Evolutionary conservation across 192 early-diverging fungal genomes (phyloP).

Genomic region (Entomortierella lignicola): DNA sequence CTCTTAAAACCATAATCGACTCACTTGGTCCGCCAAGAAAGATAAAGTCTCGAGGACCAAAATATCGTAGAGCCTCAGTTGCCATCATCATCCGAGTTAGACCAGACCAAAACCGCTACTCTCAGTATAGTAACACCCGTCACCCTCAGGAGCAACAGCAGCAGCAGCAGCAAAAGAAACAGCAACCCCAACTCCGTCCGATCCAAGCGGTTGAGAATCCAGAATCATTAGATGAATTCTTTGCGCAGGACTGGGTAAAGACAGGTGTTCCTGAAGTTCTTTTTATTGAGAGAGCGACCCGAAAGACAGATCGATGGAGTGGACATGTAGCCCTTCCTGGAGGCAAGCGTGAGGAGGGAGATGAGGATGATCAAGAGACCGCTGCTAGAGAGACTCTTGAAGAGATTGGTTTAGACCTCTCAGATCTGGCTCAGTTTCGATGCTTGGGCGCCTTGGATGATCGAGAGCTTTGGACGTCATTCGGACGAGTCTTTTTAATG

Average conservation of each 20-base stretch:
- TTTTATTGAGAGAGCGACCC: constrained; percentile 55
- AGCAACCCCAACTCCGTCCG: constrained; percentile 29
- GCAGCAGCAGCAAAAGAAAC: neutral
- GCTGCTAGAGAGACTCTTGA: constrained; percentile 57
- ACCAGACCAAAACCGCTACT: constrained; percentile 33
- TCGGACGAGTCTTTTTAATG: constrained; percentile 57
- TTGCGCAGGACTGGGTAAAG: constrained; percentile 50
- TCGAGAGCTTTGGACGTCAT: constrained; percentile 59
- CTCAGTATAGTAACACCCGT: constrained; percentile 18
- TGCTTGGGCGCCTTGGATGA: constrained; percentile 57
- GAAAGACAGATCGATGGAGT: constrained; percentile 61
- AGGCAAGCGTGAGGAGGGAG: constrained; percentile 52
- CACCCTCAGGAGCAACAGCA: neutral
- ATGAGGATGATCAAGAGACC: constrained; percentile 58
- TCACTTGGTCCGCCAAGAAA: constrained; percentile 50
- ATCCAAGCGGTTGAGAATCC: constrained; percentile 48
- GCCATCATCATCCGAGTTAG: constrained; percentile 58
- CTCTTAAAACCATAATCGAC: constrained; percentile 49
- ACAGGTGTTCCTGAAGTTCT: constrained; percentile 56
- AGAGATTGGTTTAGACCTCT: constrained; percentile 56
- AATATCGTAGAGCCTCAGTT: constrained; percentile 55
- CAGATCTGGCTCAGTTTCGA: constrained; percentile 44
- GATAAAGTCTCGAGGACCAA: constrained; percentile 41
- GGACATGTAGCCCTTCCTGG: constrained; percentile 60
- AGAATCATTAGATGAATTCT: constrained; percentile 56